Evolutionary conservation across 768 basidiomycete genomes (phyloP), one percentile per base, ranked within the genome.

Genomic region (Mycena polygramma): DNA sequence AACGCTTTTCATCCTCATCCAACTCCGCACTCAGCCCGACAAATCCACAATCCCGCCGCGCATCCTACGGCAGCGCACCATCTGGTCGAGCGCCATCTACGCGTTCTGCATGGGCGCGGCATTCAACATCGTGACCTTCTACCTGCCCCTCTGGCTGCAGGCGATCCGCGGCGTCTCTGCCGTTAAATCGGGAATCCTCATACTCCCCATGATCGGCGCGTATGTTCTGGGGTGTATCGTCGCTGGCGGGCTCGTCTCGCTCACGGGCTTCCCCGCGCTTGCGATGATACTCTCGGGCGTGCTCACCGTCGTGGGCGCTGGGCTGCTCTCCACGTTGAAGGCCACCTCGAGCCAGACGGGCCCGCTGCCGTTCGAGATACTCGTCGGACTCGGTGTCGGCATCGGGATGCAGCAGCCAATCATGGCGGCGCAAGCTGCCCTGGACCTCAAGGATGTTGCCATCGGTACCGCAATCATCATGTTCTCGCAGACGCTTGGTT

Each of bases 361-460:
- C 19, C 35, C 35, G 20, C 30, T 77, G 17, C 73, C 73, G 1
- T 75, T 72, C 53, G 75, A 79, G 62, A 63, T 78, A 9, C 41
- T 77, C 13, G 57, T 70, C 19, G 78, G 78, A 2, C 66, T 79
- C 26, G 82, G 82, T 11, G 71, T 77, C 17, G 83, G 83, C 22
- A 20, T 69, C 46, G 71, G 67, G 15, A 63, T 76, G 53, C 75
- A 76, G 51, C 67, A 70, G 51, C 74, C 75, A 22, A 66, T 75
- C 68, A 46, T 76, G 15, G 70, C 70, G 11, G 74, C 69, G 19
- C 75, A 76, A 46, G 64, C 72, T 2, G 68, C 64, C 15, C 67
- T 76, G 52, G 51, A 62, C 35, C 67, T 66, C 11, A 67, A 67
- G 24, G 73, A 74, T 46, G 57, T 74, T 30, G 69, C 71, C 37